A percentile compares a stretch with the other conserved stretches of the same genome.
phyloP scores from a whole-genome alignment of 768 basidiomycete genomes.

The Phlebiopsis gigantea region DNA sequence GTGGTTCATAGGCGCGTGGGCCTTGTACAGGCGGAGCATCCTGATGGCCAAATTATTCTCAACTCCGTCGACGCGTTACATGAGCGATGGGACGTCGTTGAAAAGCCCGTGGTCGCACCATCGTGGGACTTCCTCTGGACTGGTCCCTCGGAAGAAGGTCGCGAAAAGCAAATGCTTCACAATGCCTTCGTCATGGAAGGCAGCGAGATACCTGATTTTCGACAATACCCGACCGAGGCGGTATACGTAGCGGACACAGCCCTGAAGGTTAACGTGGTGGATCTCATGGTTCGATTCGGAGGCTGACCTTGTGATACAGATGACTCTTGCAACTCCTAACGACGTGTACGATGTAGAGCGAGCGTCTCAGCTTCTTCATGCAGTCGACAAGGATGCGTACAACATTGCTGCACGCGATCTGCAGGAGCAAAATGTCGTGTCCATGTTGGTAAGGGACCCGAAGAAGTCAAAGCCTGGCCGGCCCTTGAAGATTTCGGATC shows the following conservation, averaged over 20 bases:
- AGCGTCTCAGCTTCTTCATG: constrained; percentile 52
- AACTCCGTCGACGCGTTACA: constrained; percentile 38
- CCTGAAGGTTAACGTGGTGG: constrained; percentile 52
- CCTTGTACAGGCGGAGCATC: constrained; percentile 42
- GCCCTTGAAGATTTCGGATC: constrained; percentile 70
- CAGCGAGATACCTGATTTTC: constrained; percentile 31
- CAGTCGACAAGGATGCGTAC: constrained; percentile 43
- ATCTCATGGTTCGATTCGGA: not conserved
- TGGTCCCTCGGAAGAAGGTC: constrained; percentile 62
- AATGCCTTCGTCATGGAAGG: constrained; percentile 46
- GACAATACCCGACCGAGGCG: constrained; percentile 30
- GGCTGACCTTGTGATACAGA: constrained; percentile 36
- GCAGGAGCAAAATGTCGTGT: constrained; percentile 58
- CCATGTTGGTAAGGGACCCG: constrained; percentile 60
- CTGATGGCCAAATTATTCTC: constrained; percentile 33
- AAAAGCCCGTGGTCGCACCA: constrained; percentile 36
- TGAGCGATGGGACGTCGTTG: constrained; percentile 45
- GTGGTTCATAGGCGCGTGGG: constrained; percentile 51
- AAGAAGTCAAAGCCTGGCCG: constrained; percentile 66
- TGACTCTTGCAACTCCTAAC: constrained; percentile 69
- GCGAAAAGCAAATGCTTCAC: constrained; percentile 62
- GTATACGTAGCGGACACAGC: constrained; percentile 59
- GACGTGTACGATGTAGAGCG: constrained; percentile 61
- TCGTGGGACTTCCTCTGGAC: constrained; percentile 76
- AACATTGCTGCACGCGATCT: constrained; percentile 54